Percentiles rank a stretch among this genome's conserved stretches.
Evolutionary conservation across 2,329 filamentous ascomycete genomes (phyloP).

Genomic region (Westerdykella sp.): DNA sequence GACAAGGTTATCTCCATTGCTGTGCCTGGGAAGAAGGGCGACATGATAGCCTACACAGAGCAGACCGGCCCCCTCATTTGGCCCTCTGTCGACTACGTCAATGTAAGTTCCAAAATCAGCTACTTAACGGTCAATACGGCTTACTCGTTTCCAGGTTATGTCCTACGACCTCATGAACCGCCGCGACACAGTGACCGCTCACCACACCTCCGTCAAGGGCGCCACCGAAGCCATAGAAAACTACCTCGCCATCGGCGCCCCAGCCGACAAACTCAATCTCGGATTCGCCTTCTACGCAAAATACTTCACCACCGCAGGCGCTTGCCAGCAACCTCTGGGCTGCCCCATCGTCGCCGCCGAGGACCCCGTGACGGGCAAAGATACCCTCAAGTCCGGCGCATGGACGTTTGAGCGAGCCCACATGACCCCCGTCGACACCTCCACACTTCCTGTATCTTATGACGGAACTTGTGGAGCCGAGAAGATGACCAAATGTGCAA

Average conservation of each 20-base stretch:
- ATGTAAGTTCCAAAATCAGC: conserved; percentile 28
- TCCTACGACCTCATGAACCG: conserved; percentile 67
- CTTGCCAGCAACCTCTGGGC: conserved; percentile 43
- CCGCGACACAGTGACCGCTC: conserved; percentile 56
- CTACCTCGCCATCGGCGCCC: conserved; percentile 54
- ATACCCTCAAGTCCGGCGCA: conserved; percentile 52
- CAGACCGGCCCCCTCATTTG: conserved; percentile 54
- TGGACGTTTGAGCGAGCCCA: conserved; percentile 45
- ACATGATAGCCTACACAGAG: conserved; percentile 63
- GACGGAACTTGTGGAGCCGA: conserved; percentile 31
- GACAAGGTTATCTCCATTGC: conserved; percentile 60
- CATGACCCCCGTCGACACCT: conserved; percentile 18
- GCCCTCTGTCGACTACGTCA: conserved; percentile 58
- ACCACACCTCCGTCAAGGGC: conserved; percentile 57
- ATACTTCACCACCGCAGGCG: conserved; percentile 54
- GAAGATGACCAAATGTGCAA: conserved; percentile 20
- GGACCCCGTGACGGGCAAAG: conserved; percentile 52
- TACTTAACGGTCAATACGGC: not conserved
- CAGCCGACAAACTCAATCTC: conserved; percentile 53
- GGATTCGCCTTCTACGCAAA: conserved; percentile 66
- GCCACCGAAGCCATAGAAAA: conserved; percentile 52
- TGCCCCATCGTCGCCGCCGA: conserved; percentile 57
- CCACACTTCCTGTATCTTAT: conserved; percentile 9
- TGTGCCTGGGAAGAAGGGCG: conserved; percentile 55
- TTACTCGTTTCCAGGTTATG: conserved; percentile 49